Evolutionary conservation across 192 early-diverging fungal genomes (phyloP).

Genomic region (Rhizophlyctis rosea): DNA sequence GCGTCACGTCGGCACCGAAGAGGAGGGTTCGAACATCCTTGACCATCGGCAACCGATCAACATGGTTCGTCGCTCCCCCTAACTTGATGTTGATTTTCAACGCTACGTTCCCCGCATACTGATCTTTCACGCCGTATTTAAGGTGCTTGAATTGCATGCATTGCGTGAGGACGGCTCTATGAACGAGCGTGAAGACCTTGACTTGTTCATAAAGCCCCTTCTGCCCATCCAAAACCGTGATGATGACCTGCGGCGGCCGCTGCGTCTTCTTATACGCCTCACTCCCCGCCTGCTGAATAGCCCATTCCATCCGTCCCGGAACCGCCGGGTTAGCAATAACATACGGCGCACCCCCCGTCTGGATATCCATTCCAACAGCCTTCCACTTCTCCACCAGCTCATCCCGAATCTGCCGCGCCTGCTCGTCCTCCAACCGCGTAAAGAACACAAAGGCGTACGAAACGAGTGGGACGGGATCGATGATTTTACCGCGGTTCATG

Average conservation of each 20-base stretch:
- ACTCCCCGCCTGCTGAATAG: slow-evolving; percentile 41
- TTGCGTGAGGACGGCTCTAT: slow-evolving; percentile 79
- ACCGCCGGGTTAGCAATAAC: slow-evolving; percentile 25
- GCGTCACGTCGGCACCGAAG: slow-evolving; percentile 85
- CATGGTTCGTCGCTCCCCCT: slow-evolving; percentile 48
- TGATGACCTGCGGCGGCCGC: slow-evolving; percentile 57
- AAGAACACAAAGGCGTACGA: slow-evolving; percentile 31
- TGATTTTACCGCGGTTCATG: slow-evolving; percentile 10
- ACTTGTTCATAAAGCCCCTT: slow-evolving; percentile 66
- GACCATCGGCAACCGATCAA: slow-evolving; percentile 28
- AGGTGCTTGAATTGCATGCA: slow-evolving; percentile 73
- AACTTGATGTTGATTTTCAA: slow-evolving; percentile 75
- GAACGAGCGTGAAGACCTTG: slow-evolving; percentile 77
- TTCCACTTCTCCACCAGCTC: slow-evolving; percentile 15
- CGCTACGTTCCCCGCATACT: slow-evolving; percentile 84
- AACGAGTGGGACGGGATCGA: slow-evolving; percentile 11
- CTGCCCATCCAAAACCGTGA: slow-evolving; percentile 54
- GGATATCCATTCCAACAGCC: slow-evolving; percentile 5
- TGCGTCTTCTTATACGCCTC: slow-evolving; percentile 36
- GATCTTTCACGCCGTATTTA: slow-evolving; percentile 44
- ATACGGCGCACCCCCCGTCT: slow-evolving; percentile 7
- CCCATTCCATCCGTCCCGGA: slow-evolving; percentile 51
- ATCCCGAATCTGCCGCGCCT: slow-evolving; percentile 19
- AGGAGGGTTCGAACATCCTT: slow-evolving; percentile 62
- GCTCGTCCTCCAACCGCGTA: slow-evolving; percentile 1